Conservation (phyloP, 2,329 filamentous ascomycete genomes). For the Fusarium dlaminii region DNA sequence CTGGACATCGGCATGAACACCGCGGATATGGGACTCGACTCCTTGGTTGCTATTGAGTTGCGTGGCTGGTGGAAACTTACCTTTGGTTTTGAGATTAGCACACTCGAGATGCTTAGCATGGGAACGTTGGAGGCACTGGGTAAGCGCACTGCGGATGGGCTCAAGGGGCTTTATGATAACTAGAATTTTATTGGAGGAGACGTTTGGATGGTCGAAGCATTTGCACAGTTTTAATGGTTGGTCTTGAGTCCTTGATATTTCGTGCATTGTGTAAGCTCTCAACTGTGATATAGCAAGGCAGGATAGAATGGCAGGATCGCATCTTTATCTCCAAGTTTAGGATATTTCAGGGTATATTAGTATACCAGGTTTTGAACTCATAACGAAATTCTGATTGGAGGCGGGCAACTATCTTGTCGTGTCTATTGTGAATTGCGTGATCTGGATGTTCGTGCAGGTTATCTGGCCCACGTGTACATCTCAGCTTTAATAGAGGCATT, state of each 20-base stretch:
- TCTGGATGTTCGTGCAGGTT: neutral
- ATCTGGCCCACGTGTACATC: neutral
- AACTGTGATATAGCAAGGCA: neutral
- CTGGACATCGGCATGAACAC: neutral
- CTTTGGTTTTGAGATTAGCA: neutral
- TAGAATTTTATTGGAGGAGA: neutral
- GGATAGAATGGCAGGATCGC: neutral
- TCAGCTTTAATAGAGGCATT: fast-evolving
- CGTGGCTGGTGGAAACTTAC: neutral
- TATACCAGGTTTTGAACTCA: neutral
- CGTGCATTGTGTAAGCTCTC: neutral
- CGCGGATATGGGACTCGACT: neutral
- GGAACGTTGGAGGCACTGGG: neutral
- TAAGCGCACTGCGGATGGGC: neutral
- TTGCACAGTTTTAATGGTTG: neutral
- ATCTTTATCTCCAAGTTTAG: neutral
- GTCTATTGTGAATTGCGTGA: neutral
- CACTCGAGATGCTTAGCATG: neutral
- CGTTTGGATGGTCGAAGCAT: neutral
- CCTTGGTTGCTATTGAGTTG: neutral
- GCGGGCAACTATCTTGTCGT: neutral
- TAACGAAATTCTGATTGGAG: too few species aligned
- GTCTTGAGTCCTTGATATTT: neutral
- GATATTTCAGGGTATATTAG: neutral
- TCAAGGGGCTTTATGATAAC: neutral